Conservation (phyloP, 1,284 basidiomycete genomes). For the Trichosporon inkin region DNA sequence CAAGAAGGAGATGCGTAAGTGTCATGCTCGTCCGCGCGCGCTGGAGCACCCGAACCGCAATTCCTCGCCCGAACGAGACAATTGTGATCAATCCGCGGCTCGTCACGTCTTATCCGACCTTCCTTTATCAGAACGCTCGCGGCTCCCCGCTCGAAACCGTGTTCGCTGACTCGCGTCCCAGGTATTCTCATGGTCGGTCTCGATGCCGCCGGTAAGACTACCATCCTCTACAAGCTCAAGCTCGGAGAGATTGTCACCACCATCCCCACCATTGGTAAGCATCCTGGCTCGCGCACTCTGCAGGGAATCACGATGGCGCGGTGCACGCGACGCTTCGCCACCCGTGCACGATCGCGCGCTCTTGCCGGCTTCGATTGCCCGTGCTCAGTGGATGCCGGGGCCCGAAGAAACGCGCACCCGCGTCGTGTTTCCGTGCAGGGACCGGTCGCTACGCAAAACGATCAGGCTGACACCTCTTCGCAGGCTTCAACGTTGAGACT, state of each 20-base stretch:
- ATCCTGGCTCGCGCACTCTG: not conserved
- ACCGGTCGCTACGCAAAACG: not conserved
- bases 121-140: not conserved
- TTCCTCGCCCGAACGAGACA: not conserved
- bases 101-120: not conserved
- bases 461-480: not conserved
- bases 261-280: conserved; percentile 70
- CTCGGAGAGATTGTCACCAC: conserved; percentile 98
- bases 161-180: conserved; percentile 27
- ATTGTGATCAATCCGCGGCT: not conserved
- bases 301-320: not conserved
- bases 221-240: conserved; percentile 99
- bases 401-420: not conserved
- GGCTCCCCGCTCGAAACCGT: not conserved
- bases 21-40: not conserved
- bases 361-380: not conserved
- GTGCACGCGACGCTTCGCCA: not conserved
- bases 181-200: conserved; percentile 76
- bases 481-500: conserved; percentile 93
- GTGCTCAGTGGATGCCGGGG: not conserved
- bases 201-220: conserved; percentile 95
- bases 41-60: not conserved
- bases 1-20: conserved; percentile 99
- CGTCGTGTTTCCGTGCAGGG: not conserved
- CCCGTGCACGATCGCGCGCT: not conserved